Evolutionary conservation across 768 basidiomycete species (phyloP), one percentile per base, ranked within the genome.

Genomic region (Chalciporus sphaerocephalus): DNA sequence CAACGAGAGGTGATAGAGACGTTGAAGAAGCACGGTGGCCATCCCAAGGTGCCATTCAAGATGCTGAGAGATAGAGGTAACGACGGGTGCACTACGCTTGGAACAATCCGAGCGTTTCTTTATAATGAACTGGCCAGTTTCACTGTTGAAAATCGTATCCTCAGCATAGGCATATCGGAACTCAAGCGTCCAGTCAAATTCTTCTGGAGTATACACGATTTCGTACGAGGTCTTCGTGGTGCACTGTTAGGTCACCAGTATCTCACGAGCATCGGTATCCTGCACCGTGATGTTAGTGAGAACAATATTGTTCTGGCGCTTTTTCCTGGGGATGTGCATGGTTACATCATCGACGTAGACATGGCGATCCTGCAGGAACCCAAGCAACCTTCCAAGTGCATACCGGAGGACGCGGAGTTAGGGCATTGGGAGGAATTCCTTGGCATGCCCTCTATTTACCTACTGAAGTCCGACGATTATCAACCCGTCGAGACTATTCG

Each of bases 321-420:
- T 21, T 35, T n/a, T 12, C 46, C 43, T 16, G 44, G 44, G 34
- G 51, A 36, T 2, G 48, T 47, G 36, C 11, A 51, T 25, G 67
- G 64, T 1, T 68, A 64, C 33, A 17, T 68, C 38, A 66, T 54
- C 16, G 68, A 67, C 40, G 38, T 66, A 3, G 62, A 69, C 21
- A 46, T 51, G 48, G 47, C 47, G 3, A 43, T 47, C 1, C 13
- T 32, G 2, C 45, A 42, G 33, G 30, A 37, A 33, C 37, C 27
- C 6, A n/a, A n/a, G n/a, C n/a, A n/a, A n/a, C n/a, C n/a, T n/a
- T n/a, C n/a, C n/a, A n/a, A 9, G 34, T n/a, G n/a, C n/a, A n/a
- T n/a, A n/a, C n/a, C n/a, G n/a, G n/a, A n/a, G n/a, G n/a, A n/a
- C n/a, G n/a, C n/a, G n/a, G n/a, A n/a, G n/a, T n/a, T n/a, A n/a